phyloP scores from a whole-genome alignment of 306 rosid genomes.

The Begonia loranthoides region DNA sequence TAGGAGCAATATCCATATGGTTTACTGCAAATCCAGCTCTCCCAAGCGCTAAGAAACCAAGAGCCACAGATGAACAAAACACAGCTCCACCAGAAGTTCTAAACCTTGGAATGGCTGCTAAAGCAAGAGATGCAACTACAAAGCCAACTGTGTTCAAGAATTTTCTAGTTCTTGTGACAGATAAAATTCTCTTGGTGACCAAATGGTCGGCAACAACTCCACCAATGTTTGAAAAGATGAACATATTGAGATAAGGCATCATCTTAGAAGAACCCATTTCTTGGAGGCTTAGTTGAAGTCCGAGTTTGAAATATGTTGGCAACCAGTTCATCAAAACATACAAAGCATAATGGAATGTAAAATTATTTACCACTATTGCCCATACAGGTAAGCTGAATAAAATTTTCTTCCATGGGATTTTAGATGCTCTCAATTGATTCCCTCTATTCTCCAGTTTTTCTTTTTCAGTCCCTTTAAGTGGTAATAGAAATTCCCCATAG shows the following conservation, averaged over 20 bases:
- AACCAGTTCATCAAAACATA: conserved; percentile 98
- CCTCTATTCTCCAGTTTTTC: conserved; percentile 39
- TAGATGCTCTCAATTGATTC: conserved; percentile 15
- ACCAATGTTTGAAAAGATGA: conserved; percentile 84
- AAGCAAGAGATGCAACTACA: conserved; percentile 66
- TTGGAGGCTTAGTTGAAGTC: conserved; percentile 88
- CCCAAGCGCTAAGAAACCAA: conserved; percentile 92
- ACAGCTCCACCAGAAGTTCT: conserved; percentile 86
- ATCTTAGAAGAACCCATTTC: conserved; percentile 99
- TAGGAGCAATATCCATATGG: conserved; percentile 94
- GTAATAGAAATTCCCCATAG: conserved; percentile 58
- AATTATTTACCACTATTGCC: conserved; percentile 95
- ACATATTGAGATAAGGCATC: conserved; percentile 96
- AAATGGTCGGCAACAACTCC: conserved; percentile 79
- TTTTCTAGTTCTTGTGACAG: conserved; percentile 71
- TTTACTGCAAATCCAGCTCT: conserved; percentile 97
- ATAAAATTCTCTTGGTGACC: conserved; percentile 56
- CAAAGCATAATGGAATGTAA: conserved; percentile 89
- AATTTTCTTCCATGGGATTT: conserved; percentile 78
- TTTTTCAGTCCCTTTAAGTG: conserved; percentile 38
- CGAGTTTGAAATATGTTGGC: conserved; percentile 87
- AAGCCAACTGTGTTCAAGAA: conserved; percentile 77
- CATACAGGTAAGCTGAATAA: conserved; percentile 73
- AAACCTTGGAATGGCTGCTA: conserved; percentile 62
- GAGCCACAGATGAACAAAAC: conserved; percentile 87